Conservation (phyloP, 139 green algal species). For the Desmodesmus armatus region DNA sequence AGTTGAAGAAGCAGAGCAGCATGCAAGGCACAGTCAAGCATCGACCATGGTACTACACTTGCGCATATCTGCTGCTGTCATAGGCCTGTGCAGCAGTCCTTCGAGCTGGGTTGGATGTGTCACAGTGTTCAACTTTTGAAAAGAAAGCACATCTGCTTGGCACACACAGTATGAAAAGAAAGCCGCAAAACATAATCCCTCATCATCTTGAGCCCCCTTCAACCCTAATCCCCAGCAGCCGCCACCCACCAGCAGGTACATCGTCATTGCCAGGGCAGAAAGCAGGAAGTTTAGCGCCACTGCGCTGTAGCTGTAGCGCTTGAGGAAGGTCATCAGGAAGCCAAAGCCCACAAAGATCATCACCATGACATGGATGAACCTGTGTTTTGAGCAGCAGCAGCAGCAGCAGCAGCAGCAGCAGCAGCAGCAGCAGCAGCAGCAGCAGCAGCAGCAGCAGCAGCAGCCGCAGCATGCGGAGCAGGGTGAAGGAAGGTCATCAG, state of each 20-base stretch:
- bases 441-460: too few species aligned
- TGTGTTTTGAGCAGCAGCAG: not conserved
- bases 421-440: not conserved
- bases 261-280: slow-evolving; percentile 54
- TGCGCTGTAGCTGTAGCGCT: slow-evolving; percentile 62
- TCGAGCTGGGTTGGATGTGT: too few species aligned
- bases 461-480: too few species aligned
- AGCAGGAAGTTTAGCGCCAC: slow-evolving; percentile 60
- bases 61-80: not conserved
- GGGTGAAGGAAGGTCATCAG: not conserved
- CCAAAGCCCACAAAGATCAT: slow-evolving; percentile 77
- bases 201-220: not conserved
- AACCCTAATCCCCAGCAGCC: not conserved
- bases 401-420: not conserved
- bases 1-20: not conserved
- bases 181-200: not conserved
- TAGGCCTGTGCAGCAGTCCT: not conserved
- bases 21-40: not conserved
- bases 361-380: slow-evolving; percentile 42
- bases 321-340: slow-evolving; percentile 78
- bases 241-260: slow-evolving; percentile 42
- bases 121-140: too few species aligned
- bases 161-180: not conserved
- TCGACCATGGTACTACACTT: not conserved
- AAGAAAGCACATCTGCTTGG: too few species aligned